These are phyloP conservation scores for Neospermospora avenae DNA, from an alignment of 2,329 filamentous ascomycete species.

Conservation along the genomic window DNA sequence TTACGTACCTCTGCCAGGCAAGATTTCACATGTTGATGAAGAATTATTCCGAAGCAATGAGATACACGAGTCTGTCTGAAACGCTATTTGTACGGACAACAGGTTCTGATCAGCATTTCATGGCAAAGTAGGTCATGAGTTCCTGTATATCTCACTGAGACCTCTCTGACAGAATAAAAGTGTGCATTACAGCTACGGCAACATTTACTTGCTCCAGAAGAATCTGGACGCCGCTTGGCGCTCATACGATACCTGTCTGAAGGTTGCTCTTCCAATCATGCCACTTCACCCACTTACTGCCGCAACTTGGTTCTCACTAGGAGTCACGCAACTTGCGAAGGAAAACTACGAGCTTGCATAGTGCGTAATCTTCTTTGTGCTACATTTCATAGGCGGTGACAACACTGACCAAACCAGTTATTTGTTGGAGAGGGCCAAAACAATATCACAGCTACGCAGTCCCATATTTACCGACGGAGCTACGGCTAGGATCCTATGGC, in stretches of 20 bases:
- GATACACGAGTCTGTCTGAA: slow-evolving; percentile 12
- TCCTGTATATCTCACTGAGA: background rate
- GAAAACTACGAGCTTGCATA: slow-evolving; percentile 6
- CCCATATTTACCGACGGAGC: background rate
- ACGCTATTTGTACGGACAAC: slow-evolving; percentile 15
- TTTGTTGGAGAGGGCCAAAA: background rate
- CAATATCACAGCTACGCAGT: background rate
- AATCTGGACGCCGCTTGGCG: slow-evolving; percentile 1
- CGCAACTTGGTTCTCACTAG: slow-evolving; percentile 20
- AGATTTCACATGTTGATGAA: slow-evolving; percentile 11
- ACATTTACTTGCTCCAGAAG: slow-evolving; percentile 17
- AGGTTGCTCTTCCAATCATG: slow-evolving; percentile 10
- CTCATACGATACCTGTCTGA: slow-evolving; percentile 12
- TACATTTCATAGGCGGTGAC: no score
- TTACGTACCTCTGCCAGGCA: slow-evolving; percentile 19
- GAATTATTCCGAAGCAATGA: slow-evolving; percentile 12
- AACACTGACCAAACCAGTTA: background rate
- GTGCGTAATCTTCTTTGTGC: background rate
- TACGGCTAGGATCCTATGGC: background rate
- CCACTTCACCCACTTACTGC: slow-evolving; percentile 22
- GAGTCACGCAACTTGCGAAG: slow-evolving; percentile 10
- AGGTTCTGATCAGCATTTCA: slow-evolving; percentile 18
- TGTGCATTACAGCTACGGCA: slow-evolving; percentile 22
- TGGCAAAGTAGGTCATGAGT: slow-evolving; percentile 15
- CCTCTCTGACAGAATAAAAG: background rate